Evolutionary conservation across 139 green algal genomes (phyloP).

Genomic region (Auxenochlorella pyrenoidosa): DNA sequence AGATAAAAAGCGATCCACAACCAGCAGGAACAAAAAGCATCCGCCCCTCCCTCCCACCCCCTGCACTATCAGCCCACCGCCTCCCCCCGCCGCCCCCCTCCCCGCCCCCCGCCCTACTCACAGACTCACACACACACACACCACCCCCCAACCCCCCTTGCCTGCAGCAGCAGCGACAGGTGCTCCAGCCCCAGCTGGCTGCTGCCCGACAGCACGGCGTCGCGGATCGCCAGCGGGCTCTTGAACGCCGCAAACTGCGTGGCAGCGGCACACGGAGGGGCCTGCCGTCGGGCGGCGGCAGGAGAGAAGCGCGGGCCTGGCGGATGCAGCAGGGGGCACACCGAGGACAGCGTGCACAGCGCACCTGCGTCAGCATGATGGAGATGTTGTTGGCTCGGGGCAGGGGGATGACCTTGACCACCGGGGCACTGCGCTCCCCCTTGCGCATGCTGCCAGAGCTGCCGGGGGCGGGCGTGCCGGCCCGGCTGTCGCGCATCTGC

Average conservation of each 20-base stretch:
- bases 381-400: constrained; percentile 79
- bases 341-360: too few relatives aligned
- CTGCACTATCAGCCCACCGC: too few relatives aligned
- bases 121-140: too few relatives aligned
- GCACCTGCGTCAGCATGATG: constrained; percentile 82
- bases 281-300: too few relatives aligned
- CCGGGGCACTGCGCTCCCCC: background rate
- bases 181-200: constrained; percentile 53
- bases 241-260: constrained; percentile 29
- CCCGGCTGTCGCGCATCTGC: constrained; percentile 12
- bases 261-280: background rate
- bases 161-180: constrained; percentile 63
- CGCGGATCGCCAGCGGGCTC: constrained; percentile 31
- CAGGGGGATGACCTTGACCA: constrained; percentile 59
- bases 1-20: too few relatives aligned
- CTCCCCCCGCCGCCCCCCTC: too few relatives aligned
- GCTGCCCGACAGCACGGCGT: constrained; percentile 48
- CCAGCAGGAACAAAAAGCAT: too few relatives aligned
- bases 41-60: too few relatives aligned
- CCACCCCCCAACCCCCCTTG: too few relatives aligned
- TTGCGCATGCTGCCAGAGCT: background rate
- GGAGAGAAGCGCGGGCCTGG: too few relatives aligned
- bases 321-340: too few relatives aligned
- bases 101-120: too few relatives aligned
- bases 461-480: background rate